Conservation (phyloP, 140 eudicot species). For the Cichorium intybus region DNA sequence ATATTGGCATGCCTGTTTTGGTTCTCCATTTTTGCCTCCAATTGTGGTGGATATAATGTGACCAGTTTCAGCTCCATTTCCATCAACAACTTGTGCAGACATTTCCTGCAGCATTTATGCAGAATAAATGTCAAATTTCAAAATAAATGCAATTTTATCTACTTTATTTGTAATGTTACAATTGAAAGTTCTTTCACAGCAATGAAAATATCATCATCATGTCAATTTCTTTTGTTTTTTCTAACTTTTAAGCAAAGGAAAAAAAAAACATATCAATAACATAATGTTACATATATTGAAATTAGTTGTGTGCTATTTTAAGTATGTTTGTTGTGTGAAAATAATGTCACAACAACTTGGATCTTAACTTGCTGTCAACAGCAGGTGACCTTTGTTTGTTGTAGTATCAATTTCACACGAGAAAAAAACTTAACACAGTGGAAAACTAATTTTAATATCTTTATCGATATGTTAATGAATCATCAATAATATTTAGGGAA, state of each 20-base stretch:
- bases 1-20: conserved; percentile 62
- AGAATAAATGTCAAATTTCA: not conserved
- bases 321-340: not conserved
- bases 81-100: conserved; percentile 65
- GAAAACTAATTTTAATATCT: too few species aligned
- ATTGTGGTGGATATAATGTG: conserved; percentile 93
- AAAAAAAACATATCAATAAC: not conserved
- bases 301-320: too few species aligned
- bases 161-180: not conserved
- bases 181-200: too few species aligned
- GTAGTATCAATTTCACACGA: not conserved
- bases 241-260: conserved; percentile 4
- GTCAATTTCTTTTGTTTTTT: not conserved
- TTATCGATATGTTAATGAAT: not conserved
- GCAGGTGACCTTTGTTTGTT: not conserved
- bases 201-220: conserved; percentile 1
- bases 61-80: conserved; percentile 80
- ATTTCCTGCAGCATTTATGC: conserved; percentile 52
- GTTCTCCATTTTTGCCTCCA: conserved; percentile 97
- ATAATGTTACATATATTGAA: too few species aligned
- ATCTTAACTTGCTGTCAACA: not conserved
- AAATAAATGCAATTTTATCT: not conserved
- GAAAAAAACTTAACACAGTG: not conserved
- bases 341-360: too few species aligned
- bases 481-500: not conserved